These are phyloP conservation scores for Kwoniella botswanensis DNA, from an alignment of 768 basidiomycete species.

Conservation along the genomic window DNA sequence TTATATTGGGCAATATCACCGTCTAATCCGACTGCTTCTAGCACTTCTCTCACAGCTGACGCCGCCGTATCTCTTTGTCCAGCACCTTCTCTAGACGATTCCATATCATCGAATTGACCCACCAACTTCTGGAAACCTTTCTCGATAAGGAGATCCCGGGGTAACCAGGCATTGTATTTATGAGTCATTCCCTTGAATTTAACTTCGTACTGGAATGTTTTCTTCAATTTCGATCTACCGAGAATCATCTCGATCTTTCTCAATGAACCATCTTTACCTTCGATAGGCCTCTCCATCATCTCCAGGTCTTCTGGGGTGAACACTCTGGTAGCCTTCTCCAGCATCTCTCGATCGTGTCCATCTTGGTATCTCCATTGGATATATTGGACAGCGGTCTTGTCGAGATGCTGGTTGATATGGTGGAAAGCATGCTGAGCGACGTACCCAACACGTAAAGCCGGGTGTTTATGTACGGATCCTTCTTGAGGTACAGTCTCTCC, in stretches of 20 bases:
- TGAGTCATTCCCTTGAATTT: slow-evolving; percentile 60
- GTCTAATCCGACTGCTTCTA: slow-evolving; percentile 94
- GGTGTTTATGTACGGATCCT: slow-evolving; percentile 92
- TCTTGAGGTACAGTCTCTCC: slow-evolving; percentile 91
- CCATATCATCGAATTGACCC: slow-evolving; percentile 94
- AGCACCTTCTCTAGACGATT: slow-evolving; percentile 93
- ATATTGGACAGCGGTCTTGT: slow-evolving; percentile 94
- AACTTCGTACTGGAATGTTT: slow-evolving; percentile 86
- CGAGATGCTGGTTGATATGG: slow-evolving; percentile 80
- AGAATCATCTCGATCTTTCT: slow-evolving; percentile 79
- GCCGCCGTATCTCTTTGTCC: slow-evolving; percentile 84
- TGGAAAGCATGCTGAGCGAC: slow-evolving; percentile 98
- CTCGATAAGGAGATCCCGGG: slow-evolving; percentile 79
- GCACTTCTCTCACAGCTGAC: slow-evolving; percentile 81
- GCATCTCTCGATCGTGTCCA: slow-evolving; percentile 91
- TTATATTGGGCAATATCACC: slow-evolving; percentile 99
- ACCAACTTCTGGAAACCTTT: slow-evolving; percentile 90
- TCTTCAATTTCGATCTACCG: slow-evolving; percentile 97
- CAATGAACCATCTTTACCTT: slow-evolving; percentile 86
- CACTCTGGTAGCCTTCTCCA: slow-evolving; percentile 90
- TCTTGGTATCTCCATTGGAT: slow-evolving; percentile 99
- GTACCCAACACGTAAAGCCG: slow-evolving; percentile 89
- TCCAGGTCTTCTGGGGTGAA: slow-evolving; percentile 83
- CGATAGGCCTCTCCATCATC: slow-evolving; percentile 80
- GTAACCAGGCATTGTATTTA: slow-evolving; percentile 83